Base-by-base conservation (phyloP, 1,284 basidiomycete genomes). In the Trametes pubescens region DNA sequence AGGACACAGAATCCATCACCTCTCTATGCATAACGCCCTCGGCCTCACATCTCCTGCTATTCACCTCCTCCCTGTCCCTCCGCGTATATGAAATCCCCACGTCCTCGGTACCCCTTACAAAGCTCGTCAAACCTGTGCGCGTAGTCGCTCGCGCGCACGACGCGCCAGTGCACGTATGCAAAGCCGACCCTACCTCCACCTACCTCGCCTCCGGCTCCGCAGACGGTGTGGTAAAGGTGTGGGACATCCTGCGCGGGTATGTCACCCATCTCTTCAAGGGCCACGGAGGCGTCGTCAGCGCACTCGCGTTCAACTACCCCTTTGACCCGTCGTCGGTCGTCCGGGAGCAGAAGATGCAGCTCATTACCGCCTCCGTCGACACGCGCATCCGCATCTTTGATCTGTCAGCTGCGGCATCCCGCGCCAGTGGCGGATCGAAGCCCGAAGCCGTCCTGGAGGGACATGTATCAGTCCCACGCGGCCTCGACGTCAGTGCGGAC, bases 141-240 rank as follows among this genome's bases (percentile, higher is more conserved):
- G 87, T 90, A 37, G 82, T 97, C 37, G 80, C 94, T 5, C 90
- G 89, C 68, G 93, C 95, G 1, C 96, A 99, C 73, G 91, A 95
- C 58, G 93, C 96, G 6, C 97, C 97, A 21, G 92, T 99, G 52
- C 95, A 98, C 71, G 89, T 98, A 60, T 94, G 92, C 71, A 85
- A 84, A 62, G 79, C 88, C 29, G 97, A 92, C 81, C 94, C 91
- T n/a, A 95, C 93, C 29, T 94, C 90, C 1, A 91, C 92, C 0
- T 90, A 98, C 62, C 85, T 99, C 65, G 97, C 98, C 1, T 98
- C 97, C 8, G 98, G 96, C 0, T 93, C 95, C 10, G 94, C 96
- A 5, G 98, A 99, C 72, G 97, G 98, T 16, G 86, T 94, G 22
- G 97, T 98, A 61, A 99, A 99, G 82, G 93, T 99, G 10, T 99